Base-by-base conservation (phyloP, 495 filamentous ascomycete genomes). In the Lasiosphaeria ovina region DNA sequence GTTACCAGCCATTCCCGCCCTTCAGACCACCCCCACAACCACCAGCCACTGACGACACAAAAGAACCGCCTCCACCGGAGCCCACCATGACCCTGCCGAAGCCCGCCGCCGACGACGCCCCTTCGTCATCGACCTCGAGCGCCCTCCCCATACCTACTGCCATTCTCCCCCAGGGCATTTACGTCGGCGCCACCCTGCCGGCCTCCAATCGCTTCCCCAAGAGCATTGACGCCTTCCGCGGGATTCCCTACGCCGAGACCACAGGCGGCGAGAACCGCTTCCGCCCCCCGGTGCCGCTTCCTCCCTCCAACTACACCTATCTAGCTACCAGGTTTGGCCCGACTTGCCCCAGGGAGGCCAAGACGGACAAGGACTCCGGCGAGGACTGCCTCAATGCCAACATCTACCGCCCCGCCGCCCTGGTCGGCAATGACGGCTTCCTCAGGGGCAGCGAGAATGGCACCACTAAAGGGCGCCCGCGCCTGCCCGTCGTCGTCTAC, bases 401-500 rank as follows among this genome's bases (percentile, higher is more conserved):
- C 66, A 66, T 83, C 49, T 83, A 71, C 62, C 72, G 76, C 32
- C 74, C 76, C 3, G 69, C 71, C 3, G 66, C 67, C 52, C 62
- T 73, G 9, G 67, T 69, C 33, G 66, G 72, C 53, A 57, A 62
- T 14, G 50, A 49, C 24, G 66, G 63, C 3, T 36, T 50, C 12
- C 14, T 1, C 6, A 54, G 34, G 17, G 44, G 2, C 12, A 24
- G n/a, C 9, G 65, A 69, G 52, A 60, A 55, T 55, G 17, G 48
- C 36, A 64, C 53, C 38, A 63, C 64, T 5, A 59, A 64, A 49
- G 58, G 61, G 61, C 71, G 24, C 24, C 24, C 58, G 16, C 76
- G 77, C 52, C 62, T 88, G 33, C 86, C 86, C 6, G 83, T 88
- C 4, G 75, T 83, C 3, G 76, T 87, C 0, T 87, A 88, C 65